Evolutionary conservation across 2,329 filamentous ascomycete genomes (phyloP).

Genomic region (Botrytis paeoniae): DNA sequence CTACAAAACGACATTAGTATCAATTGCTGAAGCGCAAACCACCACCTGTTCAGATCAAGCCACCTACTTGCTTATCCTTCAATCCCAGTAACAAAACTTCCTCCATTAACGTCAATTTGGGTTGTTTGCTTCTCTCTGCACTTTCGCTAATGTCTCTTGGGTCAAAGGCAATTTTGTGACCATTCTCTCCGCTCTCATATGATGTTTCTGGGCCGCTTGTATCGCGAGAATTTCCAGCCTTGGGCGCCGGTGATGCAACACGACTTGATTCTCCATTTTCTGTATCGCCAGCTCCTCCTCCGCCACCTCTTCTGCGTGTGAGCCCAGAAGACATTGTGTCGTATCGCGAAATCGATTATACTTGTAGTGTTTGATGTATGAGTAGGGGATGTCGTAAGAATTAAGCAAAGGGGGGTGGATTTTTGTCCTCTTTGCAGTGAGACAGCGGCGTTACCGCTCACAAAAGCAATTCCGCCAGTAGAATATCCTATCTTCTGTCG

Average conservation of each 20-base stretch:
- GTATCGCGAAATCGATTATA: constrained; percentile 18
- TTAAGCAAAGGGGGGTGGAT: constrained; percentile 29
- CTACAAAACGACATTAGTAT: constrained; percentile 46
- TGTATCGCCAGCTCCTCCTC: constrained; percentile 58
- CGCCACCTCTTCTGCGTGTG: constrained; percentile 66
- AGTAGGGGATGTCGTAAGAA: constrained; percentile 23
- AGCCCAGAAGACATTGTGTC: constrained; percentile 50
- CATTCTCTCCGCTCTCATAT: constrained; percentile 90
- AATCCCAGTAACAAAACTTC: constrained; percentile 91
- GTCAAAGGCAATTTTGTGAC: constrained; percentile 98
- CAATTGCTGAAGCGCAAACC: constrained; percentile 1
- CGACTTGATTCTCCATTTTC: constrained; percentile 63
- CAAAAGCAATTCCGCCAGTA: constrained; percentile 19
- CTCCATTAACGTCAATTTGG: constrained; percentile 98
- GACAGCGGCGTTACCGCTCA: constrained; percentile 22
- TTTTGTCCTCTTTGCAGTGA: constrained; percentile 15
- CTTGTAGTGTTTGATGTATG: constrained; percentile 21
- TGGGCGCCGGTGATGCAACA: constrained; percentile 62
- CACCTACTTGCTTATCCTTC: constrained; percentile 93
- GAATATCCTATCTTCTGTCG: constrained; percentile 2
- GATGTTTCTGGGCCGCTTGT: constrained; percentile 69
- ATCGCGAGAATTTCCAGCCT: constrained; percentile 56
- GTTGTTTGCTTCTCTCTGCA: constrained; percentile 93
- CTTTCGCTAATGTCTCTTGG: constrained; percentile 96
- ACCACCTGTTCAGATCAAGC: constrained; percentile 20